Conservation (phyloP, 139 green algal species). For the Chlamydomonas sp. region DNA sequence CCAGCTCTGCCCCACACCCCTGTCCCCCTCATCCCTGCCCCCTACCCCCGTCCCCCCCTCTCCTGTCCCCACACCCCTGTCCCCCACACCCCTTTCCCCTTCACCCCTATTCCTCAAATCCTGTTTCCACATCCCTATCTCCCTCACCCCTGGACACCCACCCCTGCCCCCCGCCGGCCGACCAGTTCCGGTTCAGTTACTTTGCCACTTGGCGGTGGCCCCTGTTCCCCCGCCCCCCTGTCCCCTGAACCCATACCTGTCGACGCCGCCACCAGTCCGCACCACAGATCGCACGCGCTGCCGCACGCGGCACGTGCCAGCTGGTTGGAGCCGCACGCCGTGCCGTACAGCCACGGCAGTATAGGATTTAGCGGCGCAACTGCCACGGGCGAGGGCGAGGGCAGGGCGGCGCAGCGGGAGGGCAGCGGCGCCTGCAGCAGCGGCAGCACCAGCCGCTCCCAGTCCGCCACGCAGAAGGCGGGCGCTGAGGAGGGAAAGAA, state of each 20-base stretch:
- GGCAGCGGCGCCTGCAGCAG: conserved; percentile 13
- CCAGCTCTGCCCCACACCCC: too few relatives aligned
- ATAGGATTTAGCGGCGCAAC: background rate
- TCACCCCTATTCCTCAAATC: too few relatives aligned
- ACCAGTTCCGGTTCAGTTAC: background rate
- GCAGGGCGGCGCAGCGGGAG: background rate
- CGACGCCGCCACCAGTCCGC: conserved; percentile 1
- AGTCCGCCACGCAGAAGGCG: conserved; percentile 8
- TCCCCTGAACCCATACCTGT: background rate
- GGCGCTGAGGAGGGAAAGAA: background rate
- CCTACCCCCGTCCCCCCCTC: too few relatives aligned
- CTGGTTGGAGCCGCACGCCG: background rate
- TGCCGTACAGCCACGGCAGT: background rate
- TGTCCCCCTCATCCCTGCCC: too few relatives aligned
- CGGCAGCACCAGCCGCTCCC: conserved; percentile 8
- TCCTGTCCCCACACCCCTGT: too few relatives aligned
- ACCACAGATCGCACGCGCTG: conserved; percentile 32
- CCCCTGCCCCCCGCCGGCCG: too few relatives aligned
- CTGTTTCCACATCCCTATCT: too few relatives aligned
- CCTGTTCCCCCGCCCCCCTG: background rate
- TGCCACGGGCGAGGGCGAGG: background rate
- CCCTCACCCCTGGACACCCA: too few relatives aligned
- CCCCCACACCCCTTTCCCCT: too few relatives aligned
- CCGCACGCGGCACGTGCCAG: background rate
- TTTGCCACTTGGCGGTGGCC: background rate